A percentile compares a stretch with the other conserved stretches of the same genome.
These are phyloP conservation scores for Arabidopsis suecica DNA, from an alignment of 345 rosid genomes.

Conservation along the genomic window DNA sequence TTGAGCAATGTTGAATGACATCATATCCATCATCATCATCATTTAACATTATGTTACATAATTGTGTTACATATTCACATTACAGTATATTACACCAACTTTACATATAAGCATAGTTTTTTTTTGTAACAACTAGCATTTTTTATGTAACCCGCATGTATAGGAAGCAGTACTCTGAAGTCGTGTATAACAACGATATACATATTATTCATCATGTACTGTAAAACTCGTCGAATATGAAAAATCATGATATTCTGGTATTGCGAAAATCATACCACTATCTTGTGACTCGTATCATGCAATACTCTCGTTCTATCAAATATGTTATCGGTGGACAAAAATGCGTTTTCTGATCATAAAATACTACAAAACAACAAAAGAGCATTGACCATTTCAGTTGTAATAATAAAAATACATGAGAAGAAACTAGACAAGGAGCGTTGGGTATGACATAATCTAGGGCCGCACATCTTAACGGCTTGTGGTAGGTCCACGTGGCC, in stretches of 20 bases:
- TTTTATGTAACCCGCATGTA: not conserved
- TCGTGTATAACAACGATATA: too few species aligned
- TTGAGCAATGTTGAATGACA: slow-evolving; percentile 55
- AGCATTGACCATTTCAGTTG: slow-evolving; percentile 2
- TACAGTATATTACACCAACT: slow-evolving; percentile 8
- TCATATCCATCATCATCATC: slow-evolving; percentile 39
- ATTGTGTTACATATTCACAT: slow-evolving; percentile 26
- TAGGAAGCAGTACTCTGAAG: too few species aligned
- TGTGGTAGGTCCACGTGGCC: slow-evolving; percentile 31
- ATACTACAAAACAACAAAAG: not conserved
- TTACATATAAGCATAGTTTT: slow-evolving; percentile 11
- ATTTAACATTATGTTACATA: slow-evolving; percentile 18
- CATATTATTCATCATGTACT: too few species aligned
- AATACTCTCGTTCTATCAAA: too few species aligned
- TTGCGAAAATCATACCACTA: too few species aligned
- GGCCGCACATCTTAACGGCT: slow-evolving; percentile 44
- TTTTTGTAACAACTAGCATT: not conserved
- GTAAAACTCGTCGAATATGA: not conserved
- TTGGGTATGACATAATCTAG: slow-evolving; percentile 16
- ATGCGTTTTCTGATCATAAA: too few species aligned
- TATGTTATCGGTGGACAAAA: not conserved
- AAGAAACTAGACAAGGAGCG: not conserved
- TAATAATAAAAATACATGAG: not conserved
- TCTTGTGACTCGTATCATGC: too few species aligned
- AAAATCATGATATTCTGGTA: not conserved